Evolutionary conservation across 2,329 filamentous ascomycete species (phyloP).

Genomic region (Pseudopithomyces chartarum): DNA sequence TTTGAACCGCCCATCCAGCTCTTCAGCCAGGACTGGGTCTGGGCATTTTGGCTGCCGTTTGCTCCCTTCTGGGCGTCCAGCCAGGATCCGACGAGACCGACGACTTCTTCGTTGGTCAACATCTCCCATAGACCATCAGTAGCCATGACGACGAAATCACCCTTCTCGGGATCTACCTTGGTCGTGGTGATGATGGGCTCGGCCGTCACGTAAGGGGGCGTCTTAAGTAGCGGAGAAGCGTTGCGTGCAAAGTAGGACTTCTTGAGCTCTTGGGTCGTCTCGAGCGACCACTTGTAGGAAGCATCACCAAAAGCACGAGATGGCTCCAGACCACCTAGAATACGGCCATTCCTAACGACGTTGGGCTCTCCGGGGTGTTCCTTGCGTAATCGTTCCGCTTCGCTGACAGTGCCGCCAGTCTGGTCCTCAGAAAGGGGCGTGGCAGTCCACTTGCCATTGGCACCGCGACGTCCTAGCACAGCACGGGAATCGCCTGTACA

Average conservation of each 20-base stretch:
- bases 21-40: conserved; percentile 67
- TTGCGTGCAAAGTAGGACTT: conserved; percentile 85
- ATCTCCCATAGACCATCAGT: conserved; percentile 99
- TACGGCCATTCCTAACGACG: conserved; percentile 85
- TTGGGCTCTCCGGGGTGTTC: conserved; percentile 89
- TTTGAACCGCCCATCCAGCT: conserved; percentile 67
- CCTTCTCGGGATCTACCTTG: conserved; percentile 83
- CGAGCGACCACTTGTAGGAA: conserved; percentile 91
- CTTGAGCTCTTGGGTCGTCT: conserved; percentile 82
- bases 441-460: conserved; percentile 88
- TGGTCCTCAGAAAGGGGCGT: conserved; percentile 90
- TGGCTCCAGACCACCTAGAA: conserved; percentile 89
- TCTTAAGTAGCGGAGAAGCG: conserved; percentile 77
- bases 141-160: conserved; percentile 94
- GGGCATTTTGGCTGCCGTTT: conserved; percentile 38
- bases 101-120: conserved; percentile 97
- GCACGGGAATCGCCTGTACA: conserved; percentile 97
- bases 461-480: conserved; percentile 78
- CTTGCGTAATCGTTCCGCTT: conserved; percentile 79
- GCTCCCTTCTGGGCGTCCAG: conserved; percentile 73
- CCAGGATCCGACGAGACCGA: conserved; percentile 96
- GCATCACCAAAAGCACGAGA: conserved; percentile 95
- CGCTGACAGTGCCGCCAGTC: conserved; percentile 85
- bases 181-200: conserved; percentile 95
- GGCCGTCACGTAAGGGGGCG: conserved; percentile 94